Evolutionary conservation across 257 asterid species (phyloP), one percentile per base, ranked within the genome.

Genomic region (Schizonepeta tenuifolia): DNA sequence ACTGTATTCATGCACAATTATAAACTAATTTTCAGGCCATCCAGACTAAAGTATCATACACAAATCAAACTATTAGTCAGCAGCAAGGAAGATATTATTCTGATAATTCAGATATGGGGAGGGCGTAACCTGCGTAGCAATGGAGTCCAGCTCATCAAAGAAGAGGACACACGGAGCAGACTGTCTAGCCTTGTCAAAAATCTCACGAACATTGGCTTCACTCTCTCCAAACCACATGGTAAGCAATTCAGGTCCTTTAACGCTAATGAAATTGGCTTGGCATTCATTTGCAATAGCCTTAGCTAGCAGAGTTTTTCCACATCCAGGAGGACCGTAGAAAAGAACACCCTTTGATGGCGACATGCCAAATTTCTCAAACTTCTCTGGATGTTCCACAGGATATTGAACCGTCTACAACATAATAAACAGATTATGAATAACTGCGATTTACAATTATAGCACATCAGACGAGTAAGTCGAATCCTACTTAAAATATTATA

Each of bases 211-310:
- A 73, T 83, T 83, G n/a, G 88, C 88, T 69, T 86, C 91, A 77
- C 91, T 86, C 76, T 86, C 91, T 55, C 91, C 91, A 57, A 86
- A 86, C 88, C 88, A 86, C 88, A 83, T 83, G 13, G 90, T 86
- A 31, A 86, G 85, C 69, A 83, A 41, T 77, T 86, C 90, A 54
- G 90, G 90, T 5, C 89, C 91, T 76, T 86, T 86, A 18, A 86
- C 66, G 64, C 91, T 82, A 22, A 84, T 86, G 66, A 86, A 83
- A 55, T 86, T 86, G 60, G 89, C 90, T 75, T 79, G 89, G 64
- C 86, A 84, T 77, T 86, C 89, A 28, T 86, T 86, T 28, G 89
- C 86, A 69, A 82, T 82, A 33, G 91, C 91, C 81, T 81, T 86
- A 26, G 91, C 90, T 41, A 86, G 84, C 15, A 86, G 73, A 60